Evolutionary conservation across 176 grass and related monocot species (phyloP).

Genomic region (Bolboschoenus planiculmis): DNA sequence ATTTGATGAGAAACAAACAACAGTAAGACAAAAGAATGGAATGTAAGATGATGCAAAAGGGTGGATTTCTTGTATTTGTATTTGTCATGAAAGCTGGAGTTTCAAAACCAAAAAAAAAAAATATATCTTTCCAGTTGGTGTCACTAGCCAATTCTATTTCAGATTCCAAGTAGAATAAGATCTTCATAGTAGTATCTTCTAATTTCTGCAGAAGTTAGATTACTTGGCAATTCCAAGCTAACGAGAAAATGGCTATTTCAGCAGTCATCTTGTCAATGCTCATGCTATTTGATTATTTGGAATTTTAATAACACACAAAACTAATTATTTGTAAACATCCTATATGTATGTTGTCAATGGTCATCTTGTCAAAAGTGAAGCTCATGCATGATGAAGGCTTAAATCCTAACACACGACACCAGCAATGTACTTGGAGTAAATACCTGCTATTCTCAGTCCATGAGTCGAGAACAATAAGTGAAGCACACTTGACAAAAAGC

Average conservation of each 20-base stretch:
- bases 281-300: background rate
- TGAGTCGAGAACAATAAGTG: constrained; percentile 84
- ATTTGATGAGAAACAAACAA: constrained; percentile 8
- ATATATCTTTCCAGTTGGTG: background rate
- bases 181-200: background rate
- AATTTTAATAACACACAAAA: background rate
- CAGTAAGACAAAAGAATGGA: background rate
- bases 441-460: constrained; percentile 92
- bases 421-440: background rate
- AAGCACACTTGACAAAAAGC: constrained; percentile 69
- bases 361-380: background rate
- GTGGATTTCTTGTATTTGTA: background rate
- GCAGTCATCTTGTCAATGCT: background rate
- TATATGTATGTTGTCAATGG: background rate
- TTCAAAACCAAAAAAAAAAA: background rate
- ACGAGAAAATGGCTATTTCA: background rate
- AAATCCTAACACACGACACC: background rate
- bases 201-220: background rate
- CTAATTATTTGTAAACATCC: constrained; percentile 5
- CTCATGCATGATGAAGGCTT: background rate
- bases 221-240: background rate
- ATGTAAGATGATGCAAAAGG: background rate
- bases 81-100: background rate
- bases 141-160: background rate
- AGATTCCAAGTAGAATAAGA: constrained; percentile 6